These are phyloP conservation scores for Austroboletus eburneus DNA, from an alignment of 768 basidiomycete species.

Conservation along the genomic window DNA sequence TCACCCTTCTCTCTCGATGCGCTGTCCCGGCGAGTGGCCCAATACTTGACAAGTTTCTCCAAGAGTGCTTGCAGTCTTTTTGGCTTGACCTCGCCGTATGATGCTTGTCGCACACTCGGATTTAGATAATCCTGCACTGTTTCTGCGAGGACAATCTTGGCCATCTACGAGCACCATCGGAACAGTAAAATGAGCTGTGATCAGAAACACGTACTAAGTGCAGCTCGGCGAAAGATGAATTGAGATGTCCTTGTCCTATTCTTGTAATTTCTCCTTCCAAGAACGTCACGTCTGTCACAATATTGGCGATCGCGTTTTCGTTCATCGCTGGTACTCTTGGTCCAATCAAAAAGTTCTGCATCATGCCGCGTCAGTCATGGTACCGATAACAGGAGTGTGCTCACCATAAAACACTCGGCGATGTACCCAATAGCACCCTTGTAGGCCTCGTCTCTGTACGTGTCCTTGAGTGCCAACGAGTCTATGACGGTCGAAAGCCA, in stretches of 20 bases:
- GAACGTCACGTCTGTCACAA: slow-evolving; percentile 83
- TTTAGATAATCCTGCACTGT: slow-evolving; percentile 78
- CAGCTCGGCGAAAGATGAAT: slow-evolving; percentile 72
- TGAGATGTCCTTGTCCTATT: slow-evolving; percentile 67
- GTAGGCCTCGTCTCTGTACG: slow-evolving; percentile 88
- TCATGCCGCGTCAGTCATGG: slow-evolving; percentile 4
- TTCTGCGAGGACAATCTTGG: slow-evolving; percentile 68
- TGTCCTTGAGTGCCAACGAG: slow-evolving; percentile 75
- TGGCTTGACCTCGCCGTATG: slow-evolving; percentile 62
- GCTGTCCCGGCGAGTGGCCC: slow-evolving; percentile 56
- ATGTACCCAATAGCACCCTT: slow-evolving; percentile 85
- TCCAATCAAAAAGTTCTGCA: slow-evolving; percentile 73
- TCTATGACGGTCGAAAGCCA: slow-evolving; percentile 97
- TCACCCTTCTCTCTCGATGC: slow-evolving; percentile 63
- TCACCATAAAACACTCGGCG: slow-evolving; percentile 82
- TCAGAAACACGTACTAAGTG: slow-evolving; percentile 56
- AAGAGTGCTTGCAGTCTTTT: slow-evolving; percentile 70
- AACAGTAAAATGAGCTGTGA: not conserved
- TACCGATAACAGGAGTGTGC: slow-evolving; percentile 17
- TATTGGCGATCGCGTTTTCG: slow-evolving; percentile 83
- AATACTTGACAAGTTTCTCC: slow-evolving; percentile 74
- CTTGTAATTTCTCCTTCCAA: slow-evolving; percentile 82
- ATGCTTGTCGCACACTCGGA: slow-evolving; percentile 61
- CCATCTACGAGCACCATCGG: slow-evolving; percentile 43
- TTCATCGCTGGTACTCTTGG: slow-evolving; percentile 76